Percentiles rank a stretch among this genome's conserved stretches.
These are phyloP conservation scores for Mycena maculata DNA, from an alignment of 768 basidiomycete species.

Conservation along the genomic window DNA sequence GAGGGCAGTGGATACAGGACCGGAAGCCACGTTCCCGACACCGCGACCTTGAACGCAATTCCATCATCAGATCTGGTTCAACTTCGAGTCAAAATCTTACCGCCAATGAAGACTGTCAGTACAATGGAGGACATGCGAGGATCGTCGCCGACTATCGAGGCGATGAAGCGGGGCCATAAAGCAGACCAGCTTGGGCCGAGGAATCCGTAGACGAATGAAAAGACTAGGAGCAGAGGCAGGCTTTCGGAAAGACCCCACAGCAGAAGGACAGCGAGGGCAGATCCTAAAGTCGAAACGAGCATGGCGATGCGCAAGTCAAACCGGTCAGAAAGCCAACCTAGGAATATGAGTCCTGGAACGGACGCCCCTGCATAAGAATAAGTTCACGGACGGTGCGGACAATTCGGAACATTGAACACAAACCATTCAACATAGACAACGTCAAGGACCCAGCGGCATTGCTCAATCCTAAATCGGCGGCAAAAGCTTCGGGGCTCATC, in stretches of 20 bases:
- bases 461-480: slow-evolving; percentile 23
- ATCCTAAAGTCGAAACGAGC: slow-evolving; percentile 28
- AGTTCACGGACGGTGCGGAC: neutral
- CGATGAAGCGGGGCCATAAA: slow-evolving; percentile 27
- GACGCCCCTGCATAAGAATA: slow-evolving; percentile 19
- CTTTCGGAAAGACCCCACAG: slow-evolving; percentile 33
- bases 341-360: slow-evolving; percentile 27
- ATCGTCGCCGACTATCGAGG: slow-evolving; percentile 26
- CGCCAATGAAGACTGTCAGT: slow-evolving; percentile 31
- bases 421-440: slow-evolving; percentile 29
- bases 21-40: slow-evolving; percentile 23
- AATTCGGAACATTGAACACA: neutral
- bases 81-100: slow-evolving; percentile 8
- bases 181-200: slow-evolving; percentile 32
- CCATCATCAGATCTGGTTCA: neutral
- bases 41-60: slow-evolving; percentile 19
- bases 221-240: slow-evolving; percentile 18
- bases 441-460: slow-evolving; percentile 21
- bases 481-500: slow-evolving; percentile 18
- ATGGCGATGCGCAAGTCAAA: slow-evolving; percentile 33
- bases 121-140: slow-evolving; percentile 18
- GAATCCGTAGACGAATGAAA: slow-evolving; percentile 31
- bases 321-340: slow-evolving; percentile 33
- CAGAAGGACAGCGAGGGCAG: slow-evolving; percentile 29
- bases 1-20: slow-evolving; percentile 19